A percentile compares a stretch with the other conserved stretches of the same genome.
Evolutionary conservation across 805 yeast genomes (phyloP).

Genomic region (Hanseniaspora guilliermondii): DNA sequence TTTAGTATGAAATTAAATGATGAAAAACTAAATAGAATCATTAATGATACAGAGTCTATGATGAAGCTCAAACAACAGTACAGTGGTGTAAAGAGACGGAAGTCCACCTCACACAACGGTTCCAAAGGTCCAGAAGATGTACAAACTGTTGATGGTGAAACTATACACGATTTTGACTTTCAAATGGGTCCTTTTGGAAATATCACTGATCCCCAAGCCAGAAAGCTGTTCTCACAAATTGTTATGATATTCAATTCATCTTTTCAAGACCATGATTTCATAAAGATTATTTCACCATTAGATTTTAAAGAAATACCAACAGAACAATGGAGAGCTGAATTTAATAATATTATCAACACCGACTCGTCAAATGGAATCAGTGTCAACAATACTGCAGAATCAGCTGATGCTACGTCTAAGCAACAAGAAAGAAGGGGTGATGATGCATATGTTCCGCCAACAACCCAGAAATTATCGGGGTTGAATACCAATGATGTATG

Average conservation of each 20-base stretch:
- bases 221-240: slow-evolving; percentile 80
- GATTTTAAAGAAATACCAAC: slow-evolving; percentile 6
- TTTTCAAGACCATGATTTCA: slow-evolving; percentile 90
- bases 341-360: slow-evolving; percentile 3
- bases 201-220: slow-evolving; percentile 66
- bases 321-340: slow-evolving; percentile 7
- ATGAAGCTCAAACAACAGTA: slow-evolving; percentile 5
- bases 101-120: not conserved
- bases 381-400: not conserved
- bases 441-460: slow-evolving; percentile 12
- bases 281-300: slow-evolving; percentile 9
- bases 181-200: slow-evolving; percentile 78
- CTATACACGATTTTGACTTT: slow-evolving; percentile 15
- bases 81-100: slow-evolving; percentile 3
- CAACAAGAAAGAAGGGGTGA: not conserved
- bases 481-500: slow-evolving; percentile 7
- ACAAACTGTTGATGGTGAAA: not conserved
- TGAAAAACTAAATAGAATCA: slow-evolving; percentile 27
- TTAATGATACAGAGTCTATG: slow-evolving; percentile 14
- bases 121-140: not conserved
- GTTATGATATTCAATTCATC: slow-evolving; percentile 84
- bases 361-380: not conserved
- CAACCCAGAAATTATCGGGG: slow-evolving; percentile 5
- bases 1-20: slow-evolving; percentile 23
- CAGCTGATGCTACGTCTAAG: not conserved